Evolutionary conservation across 345 rosid species (phyloP).

Genomic region (Sapria himalayana): DNA sequence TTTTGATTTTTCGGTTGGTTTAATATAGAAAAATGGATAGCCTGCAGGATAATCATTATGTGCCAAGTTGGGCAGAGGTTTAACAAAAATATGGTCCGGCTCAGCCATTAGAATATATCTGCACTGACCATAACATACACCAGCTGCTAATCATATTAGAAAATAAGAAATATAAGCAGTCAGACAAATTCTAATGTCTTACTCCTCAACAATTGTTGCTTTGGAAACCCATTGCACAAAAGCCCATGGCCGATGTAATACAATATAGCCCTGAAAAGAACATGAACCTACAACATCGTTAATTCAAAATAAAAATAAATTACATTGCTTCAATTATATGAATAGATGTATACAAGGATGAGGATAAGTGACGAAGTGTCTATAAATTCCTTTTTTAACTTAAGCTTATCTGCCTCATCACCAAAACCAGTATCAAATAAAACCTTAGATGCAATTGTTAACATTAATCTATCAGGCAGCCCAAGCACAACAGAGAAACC

Average conservation of each 20-base stretch:
- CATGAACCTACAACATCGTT: constrained; percentile 3
- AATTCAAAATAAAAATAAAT: no score
- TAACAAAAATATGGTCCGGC: constrained; percentile 74
- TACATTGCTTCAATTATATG: no score
- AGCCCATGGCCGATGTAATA: constrained; percentile 96
- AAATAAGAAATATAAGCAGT: not conserved
- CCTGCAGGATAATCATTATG: constrained; percentile 52
- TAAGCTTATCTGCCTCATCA: no score
- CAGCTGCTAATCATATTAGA: constrained; percentile 10
- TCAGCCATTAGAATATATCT: constrained; percentile 87
- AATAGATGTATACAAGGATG: no score
- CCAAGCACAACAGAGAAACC: no score
- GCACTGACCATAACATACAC: constrained; percentile 14
- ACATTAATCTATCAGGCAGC: no score
- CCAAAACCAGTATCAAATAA: no score
- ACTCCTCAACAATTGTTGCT: constrained; percentile 84
- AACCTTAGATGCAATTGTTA: no score
- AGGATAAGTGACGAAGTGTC: no score
- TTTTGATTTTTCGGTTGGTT: constrained; percentile 28
- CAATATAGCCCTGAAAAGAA: constrained; percentile 69
- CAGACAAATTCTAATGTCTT: constrained; percentile 13
- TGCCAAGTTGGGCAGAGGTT: constrained; percentile 71
- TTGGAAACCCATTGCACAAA: constrained; percentile 92
- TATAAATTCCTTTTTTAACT: no score
- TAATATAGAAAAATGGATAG: constrained; percentile 80